Conservation (phyloP, 225 moss, liverwort and hornwort species). For the Anthoceros angustus region DNA sequence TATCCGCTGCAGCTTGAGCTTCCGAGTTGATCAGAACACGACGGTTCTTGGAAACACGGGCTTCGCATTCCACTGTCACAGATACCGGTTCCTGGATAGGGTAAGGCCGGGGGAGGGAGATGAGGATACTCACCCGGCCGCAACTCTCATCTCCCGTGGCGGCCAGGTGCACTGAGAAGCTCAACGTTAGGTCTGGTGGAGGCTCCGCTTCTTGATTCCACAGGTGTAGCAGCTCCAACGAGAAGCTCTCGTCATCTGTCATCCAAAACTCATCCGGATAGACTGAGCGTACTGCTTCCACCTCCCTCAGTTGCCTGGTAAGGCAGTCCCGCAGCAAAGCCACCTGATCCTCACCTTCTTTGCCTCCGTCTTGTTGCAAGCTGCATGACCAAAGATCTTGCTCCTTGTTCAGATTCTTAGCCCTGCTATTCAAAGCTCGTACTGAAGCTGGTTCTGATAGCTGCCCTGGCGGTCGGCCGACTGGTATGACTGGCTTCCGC, state of each 20-base stretch:
- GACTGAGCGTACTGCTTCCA: slow-evolving; percentile 25
- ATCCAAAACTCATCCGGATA: slow-evolving; percentile 20
- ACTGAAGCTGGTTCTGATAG: no score
- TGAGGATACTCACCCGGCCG: slow-evolving; percentile 12
- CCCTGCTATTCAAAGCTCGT: no score
- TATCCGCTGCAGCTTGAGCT: slow-evolving; percentile 15
- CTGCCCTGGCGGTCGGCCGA: no score
- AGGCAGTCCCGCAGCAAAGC: slow-evolving; percentile 8
- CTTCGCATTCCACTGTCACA: slow-evolving; percentile 23
- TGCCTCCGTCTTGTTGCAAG: background rate
- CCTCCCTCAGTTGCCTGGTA: slow-evolving; percentile 21
- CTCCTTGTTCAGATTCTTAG: no score
- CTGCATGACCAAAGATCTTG: no score
- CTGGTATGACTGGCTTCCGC: no score
- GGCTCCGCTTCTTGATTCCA: background rate
- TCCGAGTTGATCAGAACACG: slow-evolving; percentile 17
- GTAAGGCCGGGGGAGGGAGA: slow-evolving; percentile 20
- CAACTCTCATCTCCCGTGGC: slow-evolving; percentile 14
- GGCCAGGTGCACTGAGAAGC: slow-evolving; percentile 19
- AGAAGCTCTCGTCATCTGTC: slow-evolving; percentile 13
- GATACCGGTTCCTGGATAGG: slow-evolving; percentile 15
- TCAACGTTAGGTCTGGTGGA: slow-evolving; percentile 11
- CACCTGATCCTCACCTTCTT: background rate
- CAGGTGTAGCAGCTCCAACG: slow-evolving; percentile 6
- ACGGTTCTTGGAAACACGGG: slow-evolving; percentile 17